Base-by-base conservation (phyloP, 331 rosid species). In the Stylosanthes scabra region DNA sequence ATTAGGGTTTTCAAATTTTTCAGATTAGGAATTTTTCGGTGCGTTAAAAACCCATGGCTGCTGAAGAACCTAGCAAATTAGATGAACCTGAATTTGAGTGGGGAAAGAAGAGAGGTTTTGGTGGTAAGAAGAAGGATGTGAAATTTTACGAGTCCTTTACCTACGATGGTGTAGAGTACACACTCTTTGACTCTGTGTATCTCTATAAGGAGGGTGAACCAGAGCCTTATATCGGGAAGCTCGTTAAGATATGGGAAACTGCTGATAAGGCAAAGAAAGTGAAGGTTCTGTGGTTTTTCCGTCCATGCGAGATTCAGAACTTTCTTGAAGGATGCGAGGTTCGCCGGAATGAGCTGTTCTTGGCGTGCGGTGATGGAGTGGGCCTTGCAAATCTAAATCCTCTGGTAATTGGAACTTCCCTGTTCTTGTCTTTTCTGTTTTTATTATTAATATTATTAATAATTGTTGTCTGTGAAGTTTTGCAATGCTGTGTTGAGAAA, bases 231-330 rank as follows among this genome's bases (percentile, higher is more conserved):
- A 79, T 92, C 12, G 98, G 97, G 27, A 92, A 88, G 71, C 62
- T 95, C 72, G 44, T 90, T 63, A 90, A 86, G 72, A 87, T 95
- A 52, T 88, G 97, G 97, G 92, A 90, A 73, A 74, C 27, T 64
- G 0, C 73, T 34, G 82, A 87, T 62, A 92, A 83, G 86, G 16
- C 68, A 25, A 95, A 74, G 84, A 87, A 59, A 78, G 96, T 90
- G 46, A 88, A 87, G 82, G 50, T 92, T 74, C 71, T 95, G 6
- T 95, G 99, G 99, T 92, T 86, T 80, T 95, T 95, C 66, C 93
- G 89, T 44, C 93, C 96, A 1, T 79, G 81, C 10, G 96, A 93
- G 89, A 91, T 93, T 77, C 41, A 2, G 0, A 84, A 83, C 15
- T 91, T 76, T 78, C 70, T 91, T 71, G 82, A 78, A 39, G 86